Evolutionary conservation across 352 stramenopile species (phyloP).

Genomic region (Pythium brassicae): DNA sequence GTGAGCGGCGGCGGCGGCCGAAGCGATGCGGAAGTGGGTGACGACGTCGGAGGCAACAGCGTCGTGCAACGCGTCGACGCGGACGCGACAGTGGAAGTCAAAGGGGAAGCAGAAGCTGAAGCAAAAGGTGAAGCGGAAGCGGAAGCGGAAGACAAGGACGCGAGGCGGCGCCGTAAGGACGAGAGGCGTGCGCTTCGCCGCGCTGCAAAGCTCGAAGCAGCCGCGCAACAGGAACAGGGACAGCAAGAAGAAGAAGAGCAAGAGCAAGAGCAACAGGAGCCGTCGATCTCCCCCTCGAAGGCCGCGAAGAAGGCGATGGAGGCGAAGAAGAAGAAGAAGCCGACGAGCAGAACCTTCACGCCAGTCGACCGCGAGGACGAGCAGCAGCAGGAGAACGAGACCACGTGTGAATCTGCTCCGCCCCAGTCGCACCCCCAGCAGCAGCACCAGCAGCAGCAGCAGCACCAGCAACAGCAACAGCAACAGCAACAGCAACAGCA

Average conservation of each 20-base stretch:
- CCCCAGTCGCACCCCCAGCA: too few species aligned
- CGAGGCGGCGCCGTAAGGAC: neutral
- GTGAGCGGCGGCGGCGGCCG: too few species aligned
- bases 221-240: neutral
- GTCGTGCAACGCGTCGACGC: too few species aligned
- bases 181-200: conserved; percentile 1
- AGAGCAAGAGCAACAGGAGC: conserved; percentile 24
- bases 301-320: conserved; percentile 15
- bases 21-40: too few species aligned
- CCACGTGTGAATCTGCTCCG: neutral
- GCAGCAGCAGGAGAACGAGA: neutral
- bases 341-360: conserved; percentile 13
- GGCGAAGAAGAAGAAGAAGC: conserved; percentile 14
- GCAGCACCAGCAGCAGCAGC: too few species aligned
- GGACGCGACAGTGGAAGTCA: too few species aligned
- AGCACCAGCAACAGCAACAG: neutral
- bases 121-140: neutral
- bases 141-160: conserved; percentile 1
- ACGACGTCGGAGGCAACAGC: too few species aligned
- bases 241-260: conserved; percentile 6
- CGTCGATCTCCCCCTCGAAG: conserved; percentile 20
- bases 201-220: too few species aligned
- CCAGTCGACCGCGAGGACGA: neutral
- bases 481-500: neutral
- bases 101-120: too few species aligned